Evolutionary conservation across 2,329 filamentous ascomycete genomes (phyloP), one percentile per base, ranked within the genome.

Genomic region (Dactylellina cionopaga): DNA sequence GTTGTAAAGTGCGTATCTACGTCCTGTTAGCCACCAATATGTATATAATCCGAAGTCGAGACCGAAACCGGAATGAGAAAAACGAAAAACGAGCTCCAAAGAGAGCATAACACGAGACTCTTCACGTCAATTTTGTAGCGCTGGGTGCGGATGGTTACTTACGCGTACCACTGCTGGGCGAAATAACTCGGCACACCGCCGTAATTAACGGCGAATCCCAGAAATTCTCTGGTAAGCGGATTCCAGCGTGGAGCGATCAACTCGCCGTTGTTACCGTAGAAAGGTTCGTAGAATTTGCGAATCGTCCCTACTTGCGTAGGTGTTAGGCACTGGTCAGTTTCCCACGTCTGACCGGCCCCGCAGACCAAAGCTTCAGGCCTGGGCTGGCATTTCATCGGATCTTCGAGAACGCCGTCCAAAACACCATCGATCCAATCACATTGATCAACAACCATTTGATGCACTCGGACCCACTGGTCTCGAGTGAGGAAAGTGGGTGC

Each of bases 381-480:
- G 2, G 80, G 80, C 7, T 75, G 58, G 54, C 81, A 82, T 5
- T 79, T 76, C 41, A 77, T 75, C 0, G 81, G 79, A 41, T 81
- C 79, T 58, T 81, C 80, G 17, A 82, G 78, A 44, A 82, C 81
- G 5, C 82, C 82, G 75, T 86, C 84, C 7, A 78, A 76, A 11
- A 81, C 80, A 15, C 83, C 83, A 74, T 86, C 84, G 5, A 84
- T 77, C 2, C 75, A 75, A 74, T 86, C 84, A 75, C 84, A 86
- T 75, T 85, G 83, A 6, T 79, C 78, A 27, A 85, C 37, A n/a
- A 82, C 79, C 69, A 81, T 80, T 0, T 78, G 51, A 39, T 81
- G 79, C 5, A 80, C 79, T 2, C 79, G 58, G 1, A 72, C 70
- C 78, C 79, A 81, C 54, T 78, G 74, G 1, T 75, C 75, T 4